phyloP scores from a whole-genome alignment of 257 asterid species.

The Mentha longifolia region DNA sequence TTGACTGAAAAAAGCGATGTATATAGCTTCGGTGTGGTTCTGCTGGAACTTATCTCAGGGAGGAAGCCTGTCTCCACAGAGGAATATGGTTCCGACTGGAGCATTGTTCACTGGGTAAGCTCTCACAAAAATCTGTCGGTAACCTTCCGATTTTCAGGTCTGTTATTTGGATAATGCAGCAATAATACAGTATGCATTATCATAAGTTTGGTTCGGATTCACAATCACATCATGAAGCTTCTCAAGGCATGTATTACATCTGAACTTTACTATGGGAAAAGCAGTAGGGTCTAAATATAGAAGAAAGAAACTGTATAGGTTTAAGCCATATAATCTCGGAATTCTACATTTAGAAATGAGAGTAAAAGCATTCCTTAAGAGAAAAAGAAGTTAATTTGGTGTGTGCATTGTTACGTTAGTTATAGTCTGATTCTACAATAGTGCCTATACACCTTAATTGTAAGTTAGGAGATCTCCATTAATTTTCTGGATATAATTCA shows the following conservation, averaged over 20 bases:
- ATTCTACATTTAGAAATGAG: not conserved
- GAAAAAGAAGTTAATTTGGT: no score
- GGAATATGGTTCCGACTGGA: constrained; percentile 92
- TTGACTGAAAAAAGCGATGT: constrained; percentile 95
- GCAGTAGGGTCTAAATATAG: not conserved
- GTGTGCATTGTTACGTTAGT: no score
- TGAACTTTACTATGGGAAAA: constrained; percentile 1
- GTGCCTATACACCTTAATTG: no score
- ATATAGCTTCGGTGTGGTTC: constrained; percentile 96
- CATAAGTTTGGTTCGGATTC: no score
- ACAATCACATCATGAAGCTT: no score
- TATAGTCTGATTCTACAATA: no score
- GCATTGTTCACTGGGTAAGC: constrained; percentile 98
- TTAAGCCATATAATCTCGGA: not conserved
- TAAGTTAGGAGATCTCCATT: no score
- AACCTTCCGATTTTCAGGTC: not conserved
- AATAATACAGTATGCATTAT: not conserved
- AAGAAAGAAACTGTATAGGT: not conserved
- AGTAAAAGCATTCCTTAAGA: not conserved
- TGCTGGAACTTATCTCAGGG: constrained; percentile 89
- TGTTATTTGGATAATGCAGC: not conserved
- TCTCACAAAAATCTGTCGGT: constrained; percentile 28
- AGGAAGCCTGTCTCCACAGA: constrained; percentile 85
- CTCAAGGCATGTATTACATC: constrained; percentile 1
- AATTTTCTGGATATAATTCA: no score